These are phyloP conservation scores for Knoxia roxburghii DNA, from an alignment of 257 asterid genomes.

Conservation along the genomic window DNA sequence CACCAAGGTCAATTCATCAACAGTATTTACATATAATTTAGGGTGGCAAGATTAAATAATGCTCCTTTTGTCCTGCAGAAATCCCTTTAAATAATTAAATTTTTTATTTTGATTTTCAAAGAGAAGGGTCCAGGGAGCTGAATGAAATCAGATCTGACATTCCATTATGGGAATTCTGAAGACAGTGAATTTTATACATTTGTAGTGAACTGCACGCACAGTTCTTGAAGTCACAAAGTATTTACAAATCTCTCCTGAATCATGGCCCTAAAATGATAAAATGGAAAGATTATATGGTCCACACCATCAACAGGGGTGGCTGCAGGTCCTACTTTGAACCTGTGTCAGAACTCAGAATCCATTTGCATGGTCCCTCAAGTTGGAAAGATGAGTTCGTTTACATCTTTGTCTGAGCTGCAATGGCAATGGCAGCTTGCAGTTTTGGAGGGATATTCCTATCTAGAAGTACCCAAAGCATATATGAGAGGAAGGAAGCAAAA, in stretches of 20 bases:
- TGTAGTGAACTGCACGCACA: not conserved
- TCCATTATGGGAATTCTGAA: not conserved
- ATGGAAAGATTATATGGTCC: not conserved
- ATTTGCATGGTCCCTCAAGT: no score
- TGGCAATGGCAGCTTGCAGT: not conserved
- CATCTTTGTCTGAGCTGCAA: constrained; percentile 6
- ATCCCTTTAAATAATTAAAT: no score
- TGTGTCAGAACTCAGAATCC: not conserved
- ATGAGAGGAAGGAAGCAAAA: not conserved
- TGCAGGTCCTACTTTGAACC: not conserved
- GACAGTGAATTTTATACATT: not conserved
- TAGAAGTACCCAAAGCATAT: constrained; percentile 4
- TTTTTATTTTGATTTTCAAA: no score
- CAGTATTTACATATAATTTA: not conserved
- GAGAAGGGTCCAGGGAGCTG: no score
- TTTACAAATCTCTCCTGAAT: not conserved
- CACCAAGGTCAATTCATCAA: not conserved
- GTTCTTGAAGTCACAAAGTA: not conserved
- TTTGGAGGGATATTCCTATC: constrained; percentile 9
- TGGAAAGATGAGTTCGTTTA: no score
- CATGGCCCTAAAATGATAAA: not conserved
- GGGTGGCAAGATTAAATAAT: no score
- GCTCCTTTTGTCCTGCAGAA: no score
- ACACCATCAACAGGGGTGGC: not conserved
- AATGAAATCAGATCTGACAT: not conserved